These are phyloP conservation scores for Wickerhamiella bombiphila DNA, from an alignment of 805 yeast genomes.

Conservation along the genomic window DNA sequence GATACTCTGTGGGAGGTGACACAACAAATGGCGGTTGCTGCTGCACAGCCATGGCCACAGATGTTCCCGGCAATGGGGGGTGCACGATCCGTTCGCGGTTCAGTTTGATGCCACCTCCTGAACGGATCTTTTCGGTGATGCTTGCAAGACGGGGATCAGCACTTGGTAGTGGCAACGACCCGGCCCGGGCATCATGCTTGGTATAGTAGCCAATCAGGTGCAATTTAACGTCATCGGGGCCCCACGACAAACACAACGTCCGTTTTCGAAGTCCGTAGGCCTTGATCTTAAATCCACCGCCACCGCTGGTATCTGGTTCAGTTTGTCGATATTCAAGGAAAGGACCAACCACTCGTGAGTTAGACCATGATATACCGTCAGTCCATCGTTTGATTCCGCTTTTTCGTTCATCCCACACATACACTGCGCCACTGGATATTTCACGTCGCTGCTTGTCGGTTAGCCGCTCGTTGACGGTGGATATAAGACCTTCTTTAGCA, in stretches of 20 bases:
- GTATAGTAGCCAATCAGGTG: conserved; percentile 47
- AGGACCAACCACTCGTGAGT: conserved; percentile 51
- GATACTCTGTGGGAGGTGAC: too few relatives aligned
- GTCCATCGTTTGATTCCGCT: conserved; percentile 70
- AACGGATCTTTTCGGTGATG: conserved; percentile 11
- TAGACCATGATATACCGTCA: conserved; percentile 61
- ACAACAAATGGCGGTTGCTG: too few relatives aligned
- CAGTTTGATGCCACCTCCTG: too few relatives aligned
- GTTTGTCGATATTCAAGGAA: conserved; percentile 51
- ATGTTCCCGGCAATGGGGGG: too few relatives aligned
- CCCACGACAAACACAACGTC: conserved; percentile 34
- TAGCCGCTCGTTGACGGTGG: conserved; percentile 44
- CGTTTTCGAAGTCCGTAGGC: conserved; percentile 48
- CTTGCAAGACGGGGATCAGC: conserved; percentile 29
- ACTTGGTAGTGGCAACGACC: conserved; percentile 29
- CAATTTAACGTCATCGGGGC: conserved; percentile 35
- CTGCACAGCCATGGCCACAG: too few relatives aligned
- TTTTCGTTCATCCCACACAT: conserved; percentile 57
- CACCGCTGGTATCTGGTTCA: conserved; percentile 24
- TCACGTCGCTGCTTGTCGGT: conserved; percentile 39
- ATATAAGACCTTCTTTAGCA: conserved; percentile 39
- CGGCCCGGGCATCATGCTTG: conserved; percentile 19
- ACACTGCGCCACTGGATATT: conserved; percentile 46
- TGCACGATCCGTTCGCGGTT: too few relatives aligned
- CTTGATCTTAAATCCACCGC: conserved; percentile 29